phyloP scores from a whole-genome alignment of 192 early-diverging fungal genomes.

The Umbelopsis vinacea region DNA sequence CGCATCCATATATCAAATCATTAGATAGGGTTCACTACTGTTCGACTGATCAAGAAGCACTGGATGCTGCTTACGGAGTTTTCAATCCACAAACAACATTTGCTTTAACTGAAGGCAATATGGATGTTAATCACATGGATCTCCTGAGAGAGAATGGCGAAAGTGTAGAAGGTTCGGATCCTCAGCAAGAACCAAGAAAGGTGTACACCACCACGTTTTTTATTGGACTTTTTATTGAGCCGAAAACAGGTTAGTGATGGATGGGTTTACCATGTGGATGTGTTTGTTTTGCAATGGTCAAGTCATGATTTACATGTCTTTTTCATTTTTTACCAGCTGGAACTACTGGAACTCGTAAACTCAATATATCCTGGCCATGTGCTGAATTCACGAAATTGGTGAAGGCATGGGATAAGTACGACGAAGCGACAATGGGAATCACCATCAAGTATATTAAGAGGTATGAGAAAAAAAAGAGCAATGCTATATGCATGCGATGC shows the following conservation, averaged over 20 bases:
- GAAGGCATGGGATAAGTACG: slow-evolving; percentile 80
- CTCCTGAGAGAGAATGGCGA: slow-evolving; percentile 32
- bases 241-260: slow-evolving; percentile 50
- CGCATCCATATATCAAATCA: slow-evolving; percentile 91
- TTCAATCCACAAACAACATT: slow-evolving; percentile 47
- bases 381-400: slow-evolving; percentile 84
- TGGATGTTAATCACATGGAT: slow-evolving; percentile 36
- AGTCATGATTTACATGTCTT: neutral
- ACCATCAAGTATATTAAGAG: slow-evolving; percentile 61
- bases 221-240: slow-evolving; percentile 78
- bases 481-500: neutral
- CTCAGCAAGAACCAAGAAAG: slow-evolving; percentile 30
- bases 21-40: slow-evolving; percentile 73
- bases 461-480: slow-evolving; percentile 37
- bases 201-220: slow-evolving; percentile 88
- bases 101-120: slow-evolving; percentile 35
- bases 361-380: slow-evolving; percentile 85
- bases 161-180: slow-evolving; percentile 29
- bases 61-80: slow-evolving; percentile 70
- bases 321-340: slow-evolving; percentile 36
- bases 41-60: slow-evolving; percentile 66
- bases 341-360: slow-evolving; percentile 54
- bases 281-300: neutral
- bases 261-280: neutral
- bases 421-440: slow-evolving; percentile 70